Percentiles rank a stretch among this genome's conserved stretches.
phyloP scores from a whole-genome alignment of 352 stramenopile species.

The Phytophthora pinifolia region DNA sequence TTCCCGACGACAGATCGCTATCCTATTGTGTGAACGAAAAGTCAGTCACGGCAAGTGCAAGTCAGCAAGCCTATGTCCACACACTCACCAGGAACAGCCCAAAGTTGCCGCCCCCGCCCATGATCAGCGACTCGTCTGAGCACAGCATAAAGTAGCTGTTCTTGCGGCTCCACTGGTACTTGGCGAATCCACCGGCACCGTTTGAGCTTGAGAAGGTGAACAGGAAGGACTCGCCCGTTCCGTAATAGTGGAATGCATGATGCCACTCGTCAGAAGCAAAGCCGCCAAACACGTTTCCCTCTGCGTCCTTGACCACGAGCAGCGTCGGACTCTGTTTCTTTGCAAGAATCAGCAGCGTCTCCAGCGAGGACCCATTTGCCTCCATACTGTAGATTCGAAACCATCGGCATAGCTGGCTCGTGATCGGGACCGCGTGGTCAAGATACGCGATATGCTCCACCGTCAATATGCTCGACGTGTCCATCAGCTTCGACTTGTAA shows the following conservation, averaged over 20 bases:
- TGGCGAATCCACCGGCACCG: conserved; percentile 48
- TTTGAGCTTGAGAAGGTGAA: conserved; percentile 73
- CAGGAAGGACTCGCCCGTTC: conserved; percentile 87
- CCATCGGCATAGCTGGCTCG: conserved; percentile 80
- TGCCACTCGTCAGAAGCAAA: conserved; percentile 84
- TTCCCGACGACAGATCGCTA: conserved; percentile 79
- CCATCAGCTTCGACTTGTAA: conserved; percentile 76
- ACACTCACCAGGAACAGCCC: conserved; percentile 82
- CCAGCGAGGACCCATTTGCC: conserved; percentile 70
- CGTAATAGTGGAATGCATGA: conserved; percentile 84
- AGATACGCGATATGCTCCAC: conserved; percentile 69
- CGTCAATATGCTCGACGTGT: conserved; percentile 69
- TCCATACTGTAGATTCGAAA: conserved; percentile 82
- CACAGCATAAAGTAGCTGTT: conserved; percentile 93
- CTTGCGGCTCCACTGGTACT: conserved; percentile 86
- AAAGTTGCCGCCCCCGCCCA: conserved; percentile 90
- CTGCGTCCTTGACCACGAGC: conserved; percentile 77
- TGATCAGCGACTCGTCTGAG: conserved; percentile 89
- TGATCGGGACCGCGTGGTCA: conserved; percentile 73
- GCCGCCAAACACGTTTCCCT: conserved; percentile 80
- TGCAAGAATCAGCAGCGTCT: conserved; percentile 66
- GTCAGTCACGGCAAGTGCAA: background rate
- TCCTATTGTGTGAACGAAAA: conserved; percentile 45
- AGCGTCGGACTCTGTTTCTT: conserved; percentile 78
- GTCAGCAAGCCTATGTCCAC: background rate